phyloP scores from a whole-genome alignment of 2,329 filamentous ascomycete species.

The Trichoderma lentiforme region DNA sequence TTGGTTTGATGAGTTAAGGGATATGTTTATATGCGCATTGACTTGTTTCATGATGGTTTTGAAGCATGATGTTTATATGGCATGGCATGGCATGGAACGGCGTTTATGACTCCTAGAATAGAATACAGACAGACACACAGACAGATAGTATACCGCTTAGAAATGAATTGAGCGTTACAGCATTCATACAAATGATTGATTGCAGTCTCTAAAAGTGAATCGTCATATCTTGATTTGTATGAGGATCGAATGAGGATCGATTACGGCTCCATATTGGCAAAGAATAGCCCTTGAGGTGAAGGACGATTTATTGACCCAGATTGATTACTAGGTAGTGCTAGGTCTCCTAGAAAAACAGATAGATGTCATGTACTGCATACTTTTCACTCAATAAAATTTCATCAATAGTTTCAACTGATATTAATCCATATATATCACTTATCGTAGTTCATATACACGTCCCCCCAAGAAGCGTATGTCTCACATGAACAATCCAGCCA shows the following conservation, averaged over 20 bases:
- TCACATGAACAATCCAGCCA: too few species aligned
- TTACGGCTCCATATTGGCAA: not conserved
- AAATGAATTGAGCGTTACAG: not conserved
- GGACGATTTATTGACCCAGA: too few species aligned
- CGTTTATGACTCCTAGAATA: not conserved
- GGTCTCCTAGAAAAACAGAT: too few species aligned
- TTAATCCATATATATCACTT: too few species aligned
- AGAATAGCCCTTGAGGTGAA: not conserved
- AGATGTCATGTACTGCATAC: too few species aligned
- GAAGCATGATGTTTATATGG: constrained; percentile 4
- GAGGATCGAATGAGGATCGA: not conserved
- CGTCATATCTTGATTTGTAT: not conserved
- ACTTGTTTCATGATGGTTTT: not conserved
- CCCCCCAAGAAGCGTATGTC: too few species aligned
- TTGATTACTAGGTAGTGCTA: too few species aligned
- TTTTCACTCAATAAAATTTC: too few species aligned
- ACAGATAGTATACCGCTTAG: not conserved
- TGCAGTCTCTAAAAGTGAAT: not conserved
- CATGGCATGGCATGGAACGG: constrained; percentile 3
- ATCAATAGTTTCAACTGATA: too few species aligned
- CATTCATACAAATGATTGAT: not conserved
- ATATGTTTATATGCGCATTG: not conserved
- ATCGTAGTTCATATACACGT: too few species aligned
- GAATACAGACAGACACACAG: not conserved
- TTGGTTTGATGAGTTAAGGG: not conserved